A percentile compares a stretch with the other conserved stretches of the same genome.
Conservation (phyloP, 371 early-diverging fungal species). For the Chytridium lagenaria region DNA sequence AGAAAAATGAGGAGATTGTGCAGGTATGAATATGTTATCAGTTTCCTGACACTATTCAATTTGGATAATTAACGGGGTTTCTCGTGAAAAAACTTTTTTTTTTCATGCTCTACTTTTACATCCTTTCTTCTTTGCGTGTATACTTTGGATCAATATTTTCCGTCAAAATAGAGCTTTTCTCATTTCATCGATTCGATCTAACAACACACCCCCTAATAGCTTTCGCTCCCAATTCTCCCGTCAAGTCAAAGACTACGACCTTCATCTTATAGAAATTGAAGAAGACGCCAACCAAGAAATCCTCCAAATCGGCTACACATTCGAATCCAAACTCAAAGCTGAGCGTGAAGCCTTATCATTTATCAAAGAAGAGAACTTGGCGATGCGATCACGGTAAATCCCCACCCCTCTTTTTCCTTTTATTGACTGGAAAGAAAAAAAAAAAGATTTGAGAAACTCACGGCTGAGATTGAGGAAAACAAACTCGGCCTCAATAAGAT, state of each 20-base stretch:
- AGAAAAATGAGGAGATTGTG: conserved; percentile 35
- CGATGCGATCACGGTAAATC: conserved; percentile 38
- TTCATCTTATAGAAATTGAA: conserved; percentile 41
- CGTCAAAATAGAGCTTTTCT: too few species aligned
- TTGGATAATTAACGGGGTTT: too few species aligned
- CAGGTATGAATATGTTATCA: conserved; percentile 28
- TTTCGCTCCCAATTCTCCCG: conserved; percentile 28
- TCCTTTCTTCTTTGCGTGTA: too few species aligned
- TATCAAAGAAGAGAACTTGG: conserved; percentile 50
- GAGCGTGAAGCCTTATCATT: conserved; percentile 40
- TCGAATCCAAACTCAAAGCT: conserved; percentile 49
- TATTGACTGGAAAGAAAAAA: not conserved
- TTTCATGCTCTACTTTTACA: too few species aligned
- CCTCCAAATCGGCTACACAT: conserved; percentile 40
- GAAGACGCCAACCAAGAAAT: conserved; percentile 50
- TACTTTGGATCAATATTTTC: too few species aligned
- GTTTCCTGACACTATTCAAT: too few species aligned
- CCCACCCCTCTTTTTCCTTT: not conserved
- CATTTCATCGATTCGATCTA: too few species aligned
- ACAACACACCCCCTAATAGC: too few species aligned
- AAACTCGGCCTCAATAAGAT: conserved; percentile 49
- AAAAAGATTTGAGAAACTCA: conserved; percentile 41
- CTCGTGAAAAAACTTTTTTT: too few species aligned
- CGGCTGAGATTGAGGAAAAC: conserved; percentile 52
- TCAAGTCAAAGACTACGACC: conserved; percentile 33